These are phyloP conservation scores for Carex pumila DNA, from an alignment of 176 grass and related monocot genomes.

Conservation along the genomic window DNA sequence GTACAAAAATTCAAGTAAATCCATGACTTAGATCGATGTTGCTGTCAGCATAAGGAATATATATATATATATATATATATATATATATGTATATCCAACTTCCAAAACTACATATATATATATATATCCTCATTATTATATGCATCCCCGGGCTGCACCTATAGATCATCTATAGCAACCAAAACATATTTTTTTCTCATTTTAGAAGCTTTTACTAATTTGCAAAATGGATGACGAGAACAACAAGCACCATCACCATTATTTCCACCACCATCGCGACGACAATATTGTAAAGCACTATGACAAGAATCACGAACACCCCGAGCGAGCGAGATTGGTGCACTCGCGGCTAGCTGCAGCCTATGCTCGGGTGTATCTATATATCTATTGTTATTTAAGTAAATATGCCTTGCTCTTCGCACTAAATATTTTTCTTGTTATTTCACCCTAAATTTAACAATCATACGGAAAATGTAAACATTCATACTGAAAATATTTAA, in stretches of 20 bases:
- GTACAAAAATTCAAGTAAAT: background rate
- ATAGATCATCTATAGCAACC: background rate
- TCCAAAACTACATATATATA: background rate
- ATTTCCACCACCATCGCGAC: slow-evolving; percentile 26
- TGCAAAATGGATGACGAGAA: background rate
- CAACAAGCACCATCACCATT: slow-evolving; percentile 19
- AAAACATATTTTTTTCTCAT: background rate
- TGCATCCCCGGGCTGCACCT: background rate
- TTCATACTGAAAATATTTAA: background rate
- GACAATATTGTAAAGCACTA: slow-evolving; percentile 14
- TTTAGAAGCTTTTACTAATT: background rate
- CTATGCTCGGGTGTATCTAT: slow-evolving; percentile 15
- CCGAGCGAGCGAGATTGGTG: slow-evolving; percentile 23
- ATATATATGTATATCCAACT: background rate
- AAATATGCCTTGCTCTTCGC: too few relatives aligned
- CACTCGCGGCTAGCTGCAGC: background rate
- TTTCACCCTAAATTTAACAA: background rate
- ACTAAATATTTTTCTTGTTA: background rate
- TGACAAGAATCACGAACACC: slow-evolving; percentile 31
- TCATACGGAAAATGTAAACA: background rate
- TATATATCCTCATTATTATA: background rate
- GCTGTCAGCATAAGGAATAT: background rate
- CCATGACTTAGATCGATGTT: background rate
- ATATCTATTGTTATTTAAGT: background rate
- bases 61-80: background rate